Evolutionary conservation across 164 flowering plant genomes (phyloP).

Genomic region (Liriodendron chinense): DNA sequence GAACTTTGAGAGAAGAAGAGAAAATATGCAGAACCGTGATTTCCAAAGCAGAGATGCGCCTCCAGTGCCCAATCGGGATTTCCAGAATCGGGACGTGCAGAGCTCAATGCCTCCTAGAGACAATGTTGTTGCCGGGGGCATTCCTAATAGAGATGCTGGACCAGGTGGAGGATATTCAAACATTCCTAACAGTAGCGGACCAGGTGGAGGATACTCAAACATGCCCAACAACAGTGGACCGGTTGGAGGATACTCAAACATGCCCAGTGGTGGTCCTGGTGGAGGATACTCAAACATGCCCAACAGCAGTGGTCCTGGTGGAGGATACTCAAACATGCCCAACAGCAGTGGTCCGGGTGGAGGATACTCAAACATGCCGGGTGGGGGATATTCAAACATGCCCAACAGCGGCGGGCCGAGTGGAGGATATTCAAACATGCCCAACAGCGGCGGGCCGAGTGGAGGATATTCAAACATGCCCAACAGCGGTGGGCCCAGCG

Average conservation of each 20-base stretch:
- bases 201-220: background rate
- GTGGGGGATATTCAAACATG: slow-evolving; percentile 17
- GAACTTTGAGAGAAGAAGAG: slow-evolving; percentile 25
- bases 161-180: slow-evolving; percentile 5
- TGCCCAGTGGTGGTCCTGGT: slow-evolving; percentile 9
- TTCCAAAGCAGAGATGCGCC: slow-evolving; percentile 17
- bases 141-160: slow-evolving; percentile 15
- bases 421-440: background rate
- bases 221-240: too few species aligned
- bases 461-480: too few species aligned
- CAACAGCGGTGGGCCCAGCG: too few species aligned
- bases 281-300: background rate
- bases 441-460: background rate
- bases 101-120: background rate
- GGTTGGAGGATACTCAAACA: slow-evolving; percentile 2
- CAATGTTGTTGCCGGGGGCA: slow-evolving; percentile 4
- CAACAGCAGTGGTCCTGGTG: background rate
- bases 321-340: slow-evolving; percentile 2
- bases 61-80: slow-evolving; percentile 3
- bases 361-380: background rate
- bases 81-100: background rate
- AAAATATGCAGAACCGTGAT: slow-evolving; percentile 28
- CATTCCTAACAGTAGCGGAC: slow-evolving; percentile 13
- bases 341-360: slow-evolving; percentile 2
- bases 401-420: slow-evolving; percentile 6